Percentiles rank a stretch among this genome's conserved stretches.
Conservation (phyloP, 1,284 basidiomycete species). For the Tranzscheliella williamsii region DNA sequence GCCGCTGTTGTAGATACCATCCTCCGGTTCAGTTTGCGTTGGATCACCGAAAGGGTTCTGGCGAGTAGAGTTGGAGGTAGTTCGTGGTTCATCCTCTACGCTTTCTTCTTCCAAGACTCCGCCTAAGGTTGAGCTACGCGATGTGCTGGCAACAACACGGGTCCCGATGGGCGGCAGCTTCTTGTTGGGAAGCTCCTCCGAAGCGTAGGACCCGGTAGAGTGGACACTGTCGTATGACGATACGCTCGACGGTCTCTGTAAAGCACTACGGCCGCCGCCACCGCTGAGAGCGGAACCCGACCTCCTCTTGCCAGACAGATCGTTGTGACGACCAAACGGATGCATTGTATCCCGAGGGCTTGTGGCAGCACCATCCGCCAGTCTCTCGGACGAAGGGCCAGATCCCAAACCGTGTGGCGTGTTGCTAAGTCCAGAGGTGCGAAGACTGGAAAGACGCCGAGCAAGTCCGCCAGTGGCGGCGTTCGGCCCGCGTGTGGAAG, state of each 20-base stretch:
- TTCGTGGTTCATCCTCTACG: too few species aligned
- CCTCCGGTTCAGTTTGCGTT: too few species aligned
- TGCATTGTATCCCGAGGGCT: conserved; percentile 4
- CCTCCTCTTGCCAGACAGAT: too few species aligned
- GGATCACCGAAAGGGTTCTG: too few species aligned
- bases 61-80: too few species aligned
- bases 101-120: too few species aligned
- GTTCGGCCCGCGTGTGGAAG: conserved; percentile 11
- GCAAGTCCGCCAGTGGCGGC: conserved; percentile 4
- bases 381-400: conserved; percentile 30
- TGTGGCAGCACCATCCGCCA: conserved; percentile 15
- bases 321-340: conserved; percentile 1
- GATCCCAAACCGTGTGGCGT: conserved; percentile 19
- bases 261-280: conserved; percentile 2
- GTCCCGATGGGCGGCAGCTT: conserved; percentile 27
- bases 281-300: conserved; percentile 5
- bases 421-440: conserved; percentile 1
- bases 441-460: conserved; percentile 19
- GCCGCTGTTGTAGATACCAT: too few species aligned
- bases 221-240: conserved; percentile 23
- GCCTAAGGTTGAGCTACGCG: too few species aligned
- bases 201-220: conserved; percentile 11
- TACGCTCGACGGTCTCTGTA: conserved; percentile 12
- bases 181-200: conserved; percentile 24
- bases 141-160: conserved; percentile 4